Base-by-base conservation (phyloP, 805 yeast genomes). In the Kodamaea kakaduensis region DNA sequence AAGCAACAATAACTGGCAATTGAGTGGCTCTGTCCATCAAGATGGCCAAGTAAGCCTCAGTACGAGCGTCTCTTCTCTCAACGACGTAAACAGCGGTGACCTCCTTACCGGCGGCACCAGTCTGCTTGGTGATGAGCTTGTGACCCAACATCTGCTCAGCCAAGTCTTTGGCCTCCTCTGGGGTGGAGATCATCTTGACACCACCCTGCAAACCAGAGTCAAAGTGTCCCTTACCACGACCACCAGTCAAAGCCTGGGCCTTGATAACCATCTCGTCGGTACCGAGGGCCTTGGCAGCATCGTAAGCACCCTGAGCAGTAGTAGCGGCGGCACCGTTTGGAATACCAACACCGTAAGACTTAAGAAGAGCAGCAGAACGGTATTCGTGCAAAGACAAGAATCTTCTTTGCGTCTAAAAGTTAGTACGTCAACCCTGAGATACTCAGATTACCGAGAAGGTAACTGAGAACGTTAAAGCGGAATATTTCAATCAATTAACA, bases 161-260 rank as follows among this genome's bases (percentile, higher is more conserved):
- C 55, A 85, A 73, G 58, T 82, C 83, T 63, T 72, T 74, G 41
- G 95, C 96, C 70, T 90, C 89, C 56, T 82, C 83, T 28, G 96
- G 80, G 39, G 89, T 71, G 40, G 81, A 71, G 51, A 86, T 85
- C 66, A 93, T 74, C 69, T 87, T 84, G 55, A 93, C 96, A 73
- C 98, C 99, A 34, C 97, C 95, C 70, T 90, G 80, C 60, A 86
- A 78, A 35, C 98, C 98, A 53, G 80, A 81, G 69, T 89, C 96
- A 49, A 93, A 89, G 66, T 86, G 89, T 46, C 99, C 99, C 67
- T 93, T 93, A 69, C 99, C 99, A 69, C 99, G 82, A 59, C 99
- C 99, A 69, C 99, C 99, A 41, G 99, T 89, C 56, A 93, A 76
- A 32, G 96, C 97, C 71, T 93, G 99, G 43, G 98, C 98, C 73